Evolutionary conservation across 2,329 filamentous ascomycete genomes (phyloP), one percentile per base, ranked within the genome.

Genomic region (Apiospora saccharicola): DNA sequence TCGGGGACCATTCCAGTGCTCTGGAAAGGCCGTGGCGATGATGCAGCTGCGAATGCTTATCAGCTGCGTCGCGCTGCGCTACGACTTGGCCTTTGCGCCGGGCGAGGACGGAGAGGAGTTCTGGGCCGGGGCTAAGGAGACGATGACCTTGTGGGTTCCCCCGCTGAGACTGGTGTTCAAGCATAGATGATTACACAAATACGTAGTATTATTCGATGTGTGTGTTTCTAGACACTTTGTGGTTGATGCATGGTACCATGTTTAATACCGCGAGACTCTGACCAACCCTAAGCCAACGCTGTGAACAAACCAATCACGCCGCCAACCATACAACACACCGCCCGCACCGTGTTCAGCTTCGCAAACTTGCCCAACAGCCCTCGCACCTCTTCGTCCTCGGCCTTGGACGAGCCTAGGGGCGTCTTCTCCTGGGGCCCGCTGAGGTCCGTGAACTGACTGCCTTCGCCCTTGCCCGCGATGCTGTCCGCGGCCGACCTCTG

Each of bases 21-120:
- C 74, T 1, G 78, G 78, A 8, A 78, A 78, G 68, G 72, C 74
- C 19, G 30, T 79, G 41, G 77, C 75, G 3, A 73, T 76, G 34
- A 73, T 76, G 34, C 71, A 43, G 30, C 51, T 78, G 64, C 72
- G 77, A 8, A 74, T 76, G 13, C 51, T 73, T 8, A 46, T 77
- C 16, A 74, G 71, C 6, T 61, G 67, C 16, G 47, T 76, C 3
- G 64, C 70, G 10, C 71, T 74, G 57, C 67, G 73, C 8, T 77
- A 75, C 26, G 74, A 78, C 51, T 68, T 78, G 34, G 57, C 71
- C 0, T 77, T 78, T n/a, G 77, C 75, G 6, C 74, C 75, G 1
- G 77, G 76, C 0, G 77, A 78, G 69, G 72, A 70, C 0, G 76
- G 74, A 1, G 74, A 77, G 57, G 26, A 19, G 16, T 78, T 78